Conservation (phyloP, 768 basidiomycete genomes). For the Lactifluus pinguis region DNA sequence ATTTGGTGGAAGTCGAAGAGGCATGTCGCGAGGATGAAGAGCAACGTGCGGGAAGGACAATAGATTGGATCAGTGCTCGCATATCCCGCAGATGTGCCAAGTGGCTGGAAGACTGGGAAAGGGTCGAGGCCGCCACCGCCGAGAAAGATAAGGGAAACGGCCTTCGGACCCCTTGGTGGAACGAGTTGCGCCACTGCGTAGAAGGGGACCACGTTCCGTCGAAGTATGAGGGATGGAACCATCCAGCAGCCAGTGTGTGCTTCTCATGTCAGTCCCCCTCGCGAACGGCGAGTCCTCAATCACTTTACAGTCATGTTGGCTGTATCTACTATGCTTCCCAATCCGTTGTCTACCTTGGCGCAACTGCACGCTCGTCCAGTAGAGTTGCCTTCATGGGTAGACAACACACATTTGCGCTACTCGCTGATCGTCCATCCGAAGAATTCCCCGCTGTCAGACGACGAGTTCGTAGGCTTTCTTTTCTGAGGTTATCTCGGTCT, state of each 20-base stretch:
- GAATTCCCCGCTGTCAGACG: constrained; percentile 59
- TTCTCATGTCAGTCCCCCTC: constrained; percentile 3
- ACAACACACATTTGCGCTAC: constrained; percentile 58
- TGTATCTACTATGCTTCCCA: constrained; percentile 72
- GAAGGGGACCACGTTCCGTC: constrained; percentile 72
- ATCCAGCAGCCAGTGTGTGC: constrained; percentile 65
- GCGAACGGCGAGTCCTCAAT: not conserved
- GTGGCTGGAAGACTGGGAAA: constrained; percentile 66
- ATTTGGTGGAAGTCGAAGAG: constrained; percentile 59
- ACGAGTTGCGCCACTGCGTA: constrained; percentile 66
- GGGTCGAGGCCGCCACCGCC: constrained; percentile 27
- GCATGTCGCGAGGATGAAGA: constrained; percentile 76
- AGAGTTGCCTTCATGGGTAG: constrained; percentile 78
- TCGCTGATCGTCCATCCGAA: constrained; percentile 71
- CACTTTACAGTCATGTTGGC: constrained; percentile 57
- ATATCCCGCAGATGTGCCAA: constrained; percentile 50
- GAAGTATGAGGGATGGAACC: constrained; percentile 75
- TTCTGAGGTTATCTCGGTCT: not conserved
- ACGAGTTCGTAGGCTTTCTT: constrained; percentile 52
- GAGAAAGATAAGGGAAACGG: constrained; percentile 21
- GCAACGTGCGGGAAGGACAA: constrained; percentile 63
- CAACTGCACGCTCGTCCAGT: constrained; percentile 56
- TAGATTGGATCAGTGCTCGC: constrained; percentile 80
- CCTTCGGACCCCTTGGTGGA: constrained; percentile 75
- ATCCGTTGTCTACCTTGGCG: constrained; percentile 73